phyloP scores from a whole-genome alignment of 371 early-diverging fungal genomes.

The Zopfochytrium polystomum region DNA sequence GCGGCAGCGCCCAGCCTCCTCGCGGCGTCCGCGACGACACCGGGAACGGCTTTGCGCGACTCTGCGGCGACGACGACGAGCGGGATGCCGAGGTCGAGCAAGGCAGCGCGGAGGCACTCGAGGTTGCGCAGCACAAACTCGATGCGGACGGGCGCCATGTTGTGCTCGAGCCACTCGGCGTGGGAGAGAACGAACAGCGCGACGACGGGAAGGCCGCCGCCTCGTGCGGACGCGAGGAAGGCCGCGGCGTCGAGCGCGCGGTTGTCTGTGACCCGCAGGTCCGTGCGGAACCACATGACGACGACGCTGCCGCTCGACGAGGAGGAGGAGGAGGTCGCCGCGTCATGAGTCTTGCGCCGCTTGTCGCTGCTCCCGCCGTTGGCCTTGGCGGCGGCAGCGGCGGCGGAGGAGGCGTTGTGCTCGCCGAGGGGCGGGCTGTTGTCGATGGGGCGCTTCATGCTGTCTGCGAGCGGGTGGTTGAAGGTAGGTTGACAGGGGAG shows the following conservation, averaged over 20 bases:
- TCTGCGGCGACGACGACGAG: slow-evolving; percentile 41
- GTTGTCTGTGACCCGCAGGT: slow-evolving; percentile 37
- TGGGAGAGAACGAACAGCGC: slow-evolving; percentile 55
- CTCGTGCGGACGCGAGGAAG: not conserved
- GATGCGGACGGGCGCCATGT: slow-evolving; percentile 51
- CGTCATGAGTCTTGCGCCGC: too few species aligned
- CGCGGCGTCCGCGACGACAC: slow-evolving; percentile 23
- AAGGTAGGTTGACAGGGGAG: too few species aligned
- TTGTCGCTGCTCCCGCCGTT: too few species aligned
- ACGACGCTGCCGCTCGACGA: slow-evolving; percentile 3
- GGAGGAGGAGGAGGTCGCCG: too few species aligned
- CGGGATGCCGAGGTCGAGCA: slow-evolving; percentile 50
- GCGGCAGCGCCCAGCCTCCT: slow-evolving; percentile 17
- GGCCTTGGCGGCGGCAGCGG: too few species aligned
- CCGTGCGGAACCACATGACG: slow-evolving; percentile 30
- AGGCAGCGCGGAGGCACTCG: slow-evolving; percentile 25
- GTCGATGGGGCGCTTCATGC: too few species aligned
- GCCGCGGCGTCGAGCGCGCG: slow-evolving; percentile 27
- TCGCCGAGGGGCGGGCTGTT: too few species aligned
- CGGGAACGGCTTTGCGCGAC: slow-evolving; percentile 24
- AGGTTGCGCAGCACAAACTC: slow-evolving; percentile 56
- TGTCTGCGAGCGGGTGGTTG: too few species aligned
- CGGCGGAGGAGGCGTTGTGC: too few species aligned
- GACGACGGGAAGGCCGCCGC: slow-evolving; percentile 25
- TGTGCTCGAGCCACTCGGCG: slow-evolving; percentile 54